Conservation (phyloP, 2,329 filamentous ascomycete genomes). For the Cladobotryum protrusum region DNA sequence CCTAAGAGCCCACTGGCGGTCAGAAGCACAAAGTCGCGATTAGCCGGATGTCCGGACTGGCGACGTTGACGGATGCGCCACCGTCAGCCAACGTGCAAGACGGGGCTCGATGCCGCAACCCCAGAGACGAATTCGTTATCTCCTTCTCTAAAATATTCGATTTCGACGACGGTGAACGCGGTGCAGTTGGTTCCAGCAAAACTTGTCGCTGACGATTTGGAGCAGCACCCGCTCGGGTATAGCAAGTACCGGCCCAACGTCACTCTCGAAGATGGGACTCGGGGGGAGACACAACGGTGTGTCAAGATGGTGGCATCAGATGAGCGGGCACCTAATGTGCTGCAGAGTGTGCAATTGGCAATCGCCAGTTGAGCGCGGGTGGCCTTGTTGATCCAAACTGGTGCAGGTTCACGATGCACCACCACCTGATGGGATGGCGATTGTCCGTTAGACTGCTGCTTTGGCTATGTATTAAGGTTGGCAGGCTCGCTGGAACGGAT, state of each 20-base stretch:
- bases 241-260: constrained; percentile 3
- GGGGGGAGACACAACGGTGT: not conserved
- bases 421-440: not conserved
- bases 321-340: constrained; percentile 10
- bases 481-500: not conserved
- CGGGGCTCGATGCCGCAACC: constrained; percentile 1
- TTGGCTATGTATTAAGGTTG: not conserved
- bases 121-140: not conserved
- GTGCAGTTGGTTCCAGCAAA: not conserved
- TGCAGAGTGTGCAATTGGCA: constrained; percentile 3
- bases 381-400: not conserved
- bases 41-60: constrained; percentile 17
- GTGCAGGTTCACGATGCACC: constrained; percentile 7
- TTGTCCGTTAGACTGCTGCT: not conserved
- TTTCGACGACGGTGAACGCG: not conserved
- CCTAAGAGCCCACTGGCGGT: constrained; percentile 15
- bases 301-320: constrained; percentile 10
- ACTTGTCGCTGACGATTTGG: not conserved
- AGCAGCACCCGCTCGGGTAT: not conserved
- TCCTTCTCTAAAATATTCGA: not conserved
- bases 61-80: constrained; percentile 28
- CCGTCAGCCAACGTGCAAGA: constrained; percentile 22
- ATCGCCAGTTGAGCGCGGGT: constrained; percentile 5
- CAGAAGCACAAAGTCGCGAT: constrained; percentile 20
- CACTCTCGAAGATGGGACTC: constrained; percentile 2